Percentiles rank a stretch among this genome's conserved stretches.
Conservation (phyloP, 2,329 filamentous ascomycete genomes). For the Raffaelea arxii region DNA sequence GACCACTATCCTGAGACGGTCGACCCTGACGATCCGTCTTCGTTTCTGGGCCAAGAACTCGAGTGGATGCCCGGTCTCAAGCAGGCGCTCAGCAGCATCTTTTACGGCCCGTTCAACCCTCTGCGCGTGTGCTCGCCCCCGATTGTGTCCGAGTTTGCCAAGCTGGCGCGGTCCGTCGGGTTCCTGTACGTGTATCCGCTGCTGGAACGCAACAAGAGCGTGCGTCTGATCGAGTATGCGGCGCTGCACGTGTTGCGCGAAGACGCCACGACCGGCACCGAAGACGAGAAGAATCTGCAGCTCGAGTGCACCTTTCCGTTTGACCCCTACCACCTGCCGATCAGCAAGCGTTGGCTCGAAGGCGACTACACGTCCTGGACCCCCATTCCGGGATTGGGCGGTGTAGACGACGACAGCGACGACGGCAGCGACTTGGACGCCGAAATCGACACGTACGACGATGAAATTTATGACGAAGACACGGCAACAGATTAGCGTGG, state of each 20-base stretch:
- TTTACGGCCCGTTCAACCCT: conserved; percentile 85
- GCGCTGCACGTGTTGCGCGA: conserved; percentile 37
- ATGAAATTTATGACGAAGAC: conserved; percentile 6
- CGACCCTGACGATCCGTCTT: conserved; percentile 51
- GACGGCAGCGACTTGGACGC: conserved; percentile 34
- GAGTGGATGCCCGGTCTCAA: conserved; percentile 68
- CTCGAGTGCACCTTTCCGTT: conserved; percentile 96
- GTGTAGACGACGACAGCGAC: conserved; percentile 42
- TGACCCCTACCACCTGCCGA: conserved; percentile 85
- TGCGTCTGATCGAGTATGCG: conserved; percentile 66
- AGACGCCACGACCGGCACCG: conserved; percentile 39
- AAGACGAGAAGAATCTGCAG: conserved; percentile 71
- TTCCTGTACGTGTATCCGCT: conserved; percentile 86
- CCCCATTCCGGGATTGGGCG: conserved; percentile 59
- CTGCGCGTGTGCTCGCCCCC: conserved; percentile 86
- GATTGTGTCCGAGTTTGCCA: conserved; percentile 87
- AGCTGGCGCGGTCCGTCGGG: conserved; percentile 72
- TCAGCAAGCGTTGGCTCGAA: conserved; percentile 81
- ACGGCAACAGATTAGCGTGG: conserved; percentile 3
- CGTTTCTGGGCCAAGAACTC: conserved; percentile 60
- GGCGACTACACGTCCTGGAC: conserved; percentile 76
- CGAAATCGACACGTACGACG: conserved; percentile 25
- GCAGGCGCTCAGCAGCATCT: conserved; percentile 63
- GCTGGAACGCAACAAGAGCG: conserved; percentile 84
- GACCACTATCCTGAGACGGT: conserved; percentile 50